These are phyloP conservation scores for Zygoascus bituminiphila DNA, from an alignment of 805 yeast species.

Conservation along the genomic window DNA sequence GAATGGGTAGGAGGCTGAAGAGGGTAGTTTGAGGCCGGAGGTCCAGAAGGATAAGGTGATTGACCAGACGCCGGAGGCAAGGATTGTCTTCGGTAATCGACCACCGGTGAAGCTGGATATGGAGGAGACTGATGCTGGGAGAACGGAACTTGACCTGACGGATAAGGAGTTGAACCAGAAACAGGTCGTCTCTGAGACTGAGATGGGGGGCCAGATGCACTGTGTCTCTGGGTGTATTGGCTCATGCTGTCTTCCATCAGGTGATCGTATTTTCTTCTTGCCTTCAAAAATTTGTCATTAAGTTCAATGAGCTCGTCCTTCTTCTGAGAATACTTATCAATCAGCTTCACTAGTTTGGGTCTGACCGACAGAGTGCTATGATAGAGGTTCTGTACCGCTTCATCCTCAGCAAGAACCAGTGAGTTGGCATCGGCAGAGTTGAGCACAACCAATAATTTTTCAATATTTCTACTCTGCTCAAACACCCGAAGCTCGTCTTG, in stretches of 20 bases:
- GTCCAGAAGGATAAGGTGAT: no score
- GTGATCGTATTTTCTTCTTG: conserved; percentile 61
- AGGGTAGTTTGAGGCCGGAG: no score
- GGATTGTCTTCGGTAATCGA: no score
- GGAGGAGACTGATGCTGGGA: no score
- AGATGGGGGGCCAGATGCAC: conserved; percentile 4
- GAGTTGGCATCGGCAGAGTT: conserved; percentile 32
- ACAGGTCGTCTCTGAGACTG: background rate
- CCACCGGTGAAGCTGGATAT: no score
- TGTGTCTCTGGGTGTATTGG: conserved; percentile 11
- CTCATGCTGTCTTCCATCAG: conserved; percentile 46
- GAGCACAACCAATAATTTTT: conserved; percentile 54
- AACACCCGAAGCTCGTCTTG: conserved; percentile 47
- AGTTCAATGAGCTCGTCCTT: conserved; percentile 69
- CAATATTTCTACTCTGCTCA: conserved; percentile 52
- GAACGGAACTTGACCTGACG: no score
- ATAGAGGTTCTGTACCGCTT: conserved; percentile 65
- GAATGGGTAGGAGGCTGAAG: no score
- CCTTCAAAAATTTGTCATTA: conserved; percentile 60
- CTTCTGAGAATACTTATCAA: conserved; percentile 70
- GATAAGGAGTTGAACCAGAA: background rate
- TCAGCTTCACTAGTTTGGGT: conserved; percentile 61
- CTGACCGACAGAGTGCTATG: conserved; percentile 66
- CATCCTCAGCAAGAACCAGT: conserved; percentile 39
- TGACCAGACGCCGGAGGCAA: no score